A percentile compares a stretch with the other conserved stretches of the same genome.
phyloP scores from a whole-genome alignment of 2,329 filamentous ascomycete species.

The Paecilomyces niveus region DNA sequence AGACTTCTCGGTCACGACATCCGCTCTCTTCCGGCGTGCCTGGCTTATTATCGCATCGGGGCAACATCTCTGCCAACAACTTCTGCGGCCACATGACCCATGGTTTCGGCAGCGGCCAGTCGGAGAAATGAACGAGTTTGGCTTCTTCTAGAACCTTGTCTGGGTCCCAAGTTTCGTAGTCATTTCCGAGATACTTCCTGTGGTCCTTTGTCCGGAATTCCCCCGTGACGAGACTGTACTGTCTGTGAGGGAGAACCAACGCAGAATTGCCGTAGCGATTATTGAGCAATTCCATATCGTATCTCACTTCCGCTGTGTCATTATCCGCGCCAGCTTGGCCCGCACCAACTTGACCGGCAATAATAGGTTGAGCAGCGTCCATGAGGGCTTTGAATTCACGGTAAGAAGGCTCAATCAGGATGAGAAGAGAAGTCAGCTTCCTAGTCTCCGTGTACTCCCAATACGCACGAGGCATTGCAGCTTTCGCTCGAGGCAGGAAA shows the following conservation, averaged over 20 bases:
- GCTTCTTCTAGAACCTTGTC: slow-evolving; percentile 50
- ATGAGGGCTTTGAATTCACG: slow-evolving; percentile 36
- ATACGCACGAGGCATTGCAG: slow-evolving; percentile 66
- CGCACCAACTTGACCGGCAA: slow-evolving; percentile 18
- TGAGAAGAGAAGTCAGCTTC: slow-evolving; percentile 53
- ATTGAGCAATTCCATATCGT: slow-evolving; percentile 64
- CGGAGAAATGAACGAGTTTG: slow-evolving; percentile 64
- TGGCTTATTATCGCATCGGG: slow-evolving; percentile 26
- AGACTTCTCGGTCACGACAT: slow-evolving; percentile 30
- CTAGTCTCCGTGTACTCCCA: slow-evolving; percentile 53
- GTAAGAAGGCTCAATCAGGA: slow-evolving; percentile 54
- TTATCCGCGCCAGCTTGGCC: slow-evolving; percentile 7
- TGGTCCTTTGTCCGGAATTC: slow-evolving; percentile 56
- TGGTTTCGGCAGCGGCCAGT: slow-evolving; percentile 64
- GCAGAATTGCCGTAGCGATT: slow-evolving; percentile 52
- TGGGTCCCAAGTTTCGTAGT: slow-evolving; percentile 53
- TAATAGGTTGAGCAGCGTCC: slow-evolving; percentile 16
- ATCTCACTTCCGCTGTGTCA: slow-evolving; percentile 22
- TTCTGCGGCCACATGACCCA: slow-evolving; percentile 43
- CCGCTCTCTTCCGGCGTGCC: slow-evolving; percentile 29
- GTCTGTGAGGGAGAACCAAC: slow-evolving; percentile 57
- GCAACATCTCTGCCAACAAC: slow-evolving; percentile 23
- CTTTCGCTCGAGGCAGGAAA: slow-evolving; percentile 52
- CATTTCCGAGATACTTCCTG: slow-evolving; percentile 42
- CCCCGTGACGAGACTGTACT: slow-evolving; percentile 54